A percentile compares a stretch with the other conserved stretches of the same genome.
phyloP scores from a whole-genome alignment of 1,139 yeast species.

The Kodamaea plutei region DNA sequence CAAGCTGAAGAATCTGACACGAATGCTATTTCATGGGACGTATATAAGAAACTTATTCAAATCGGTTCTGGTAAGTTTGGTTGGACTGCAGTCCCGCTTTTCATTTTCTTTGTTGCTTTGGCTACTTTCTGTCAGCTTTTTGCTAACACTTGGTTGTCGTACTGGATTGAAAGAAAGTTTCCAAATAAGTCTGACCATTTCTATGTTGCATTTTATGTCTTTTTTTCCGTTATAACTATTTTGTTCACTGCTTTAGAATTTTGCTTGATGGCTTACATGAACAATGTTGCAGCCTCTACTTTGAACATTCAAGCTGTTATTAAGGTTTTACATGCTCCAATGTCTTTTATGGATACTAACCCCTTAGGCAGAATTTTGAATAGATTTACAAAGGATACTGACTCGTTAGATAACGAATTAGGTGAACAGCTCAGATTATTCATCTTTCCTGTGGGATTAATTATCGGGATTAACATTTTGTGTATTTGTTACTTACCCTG shows the following conservation, averaged over 20 bases:
- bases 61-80: conserved; percentile 53
- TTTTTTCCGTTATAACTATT: conserved; percentile 36
- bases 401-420: conserved; percentile 44
- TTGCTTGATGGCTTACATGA: conserved; percentile 51
- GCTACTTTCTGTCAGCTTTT: conserved; percentile 26
- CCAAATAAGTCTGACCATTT: conserved; percentile 14
- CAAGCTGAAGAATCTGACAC: conserved; percentile 38
- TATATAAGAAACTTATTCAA: conserved; percentile 44
- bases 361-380: conserved; percentile 46
- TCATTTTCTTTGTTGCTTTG: conserved; percentile 18
- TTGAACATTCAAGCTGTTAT: conserved; percentile 37
- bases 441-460: conserved; percentile 36
- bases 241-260: conserved; percentile 49
- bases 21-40: conserved; percentile 29
- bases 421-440: conserved; percentile 44
- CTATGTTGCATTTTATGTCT: conserved; percentile 29
- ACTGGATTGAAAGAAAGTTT: conserved; percentile 32
- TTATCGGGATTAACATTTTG: conserved; percentile 40
- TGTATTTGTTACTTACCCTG: conserved; percentile 44
- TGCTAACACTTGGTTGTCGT: conserved; percentile 37
- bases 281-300: conserved; percentile 38
- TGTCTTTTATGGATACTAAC: conserved; percentile 43
- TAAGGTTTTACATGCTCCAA: conserved; percentile 40
- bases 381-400: conserved; percentile 55
- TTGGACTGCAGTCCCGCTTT: conserved; percentile 30